Evolutionary conservation across 2,329 filamentous ascomycete species (phyloP), one percentile per base, ranked within the genome.

Genomic region (Aureobasidium sp.): DNA sequence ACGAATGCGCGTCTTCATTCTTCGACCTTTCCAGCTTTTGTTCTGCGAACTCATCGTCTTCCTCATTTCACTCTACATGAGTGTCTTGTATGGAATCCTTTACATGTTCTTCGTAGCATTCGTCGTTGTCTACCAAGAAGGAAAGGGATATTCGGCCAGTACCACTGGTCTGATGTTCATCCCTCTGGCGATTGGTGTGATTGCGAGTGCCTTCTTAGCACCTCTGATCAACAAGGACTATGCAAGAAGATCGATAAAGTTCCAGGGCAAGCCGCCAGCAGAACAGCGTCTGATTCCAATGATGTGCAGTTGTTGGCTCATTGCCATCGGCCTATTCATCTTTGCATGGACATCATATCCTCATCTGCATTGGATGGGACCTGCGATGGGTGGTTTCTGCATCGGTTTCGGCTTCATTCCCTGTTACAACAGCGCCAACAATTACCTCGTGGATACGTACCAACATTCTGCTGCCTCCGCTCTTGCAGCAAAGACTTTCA

Each of bases 81-180:
- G 85, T 2, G 88, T 94, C 1, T 80, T 93, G 14, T 90, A 90
- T 72, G 86, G 86, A 11, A 76, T 89, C 4, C 76, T 89, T 17
- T 89, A 89, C 79, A 89, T 90, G 86, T 89, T 89, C 78, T 89
- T 89, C 76, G 80, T 89, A 63, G 86, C 86, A 3, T 58, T 58
- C 64, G 81, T 81, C 0, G 78, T 85, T 66, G 79, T 96, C 62
- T 96, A 88, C 76, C 82, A 90, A 67, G 79, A 85, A 73, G 88
- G 89, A 63, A 95, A 96, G 75, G 88, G 88, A 2, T 96, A 87
- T 74, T 84, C 81, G 3, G 81, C 89, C 31, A 82, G 88, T 39
- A 86, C 78, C 31, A 91, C 90, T 0, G 91, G 90, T 50, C 79
- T 95, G 9, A 93, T 94, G 87, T 95, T 95, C 73, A 91, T 94